A percentile compares a stretch with the other conserved stretches of the same genome.
Evolutionary conservation across 352 stramenopile genomes (phyloP).

Genomic region (Pythium grandisporangium): DNA sequence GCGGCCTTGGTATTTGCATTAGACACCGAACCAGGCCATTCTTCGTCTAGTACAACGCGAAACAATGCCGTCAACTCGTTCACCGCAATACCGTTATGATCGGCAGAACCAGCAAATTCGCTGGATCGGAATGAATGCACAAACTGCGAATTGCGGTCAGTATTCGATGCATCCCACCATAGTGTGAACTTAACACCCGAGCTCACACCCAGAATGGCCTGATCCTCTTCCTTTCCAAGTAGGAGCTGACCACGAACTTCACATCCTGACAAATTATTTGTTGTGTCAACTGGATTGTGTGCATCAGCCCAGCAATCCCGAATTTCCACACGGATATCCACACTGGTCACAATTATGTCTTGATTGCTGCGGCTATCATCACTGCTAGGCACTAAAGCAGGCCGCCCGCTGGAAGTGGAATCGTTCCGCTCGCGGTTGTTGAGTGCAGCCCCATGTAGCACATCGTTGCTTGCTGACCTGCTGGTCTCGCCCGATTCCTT

Average conservation of each 20-base stretch:
- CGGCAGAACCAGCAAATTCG: not conserved
- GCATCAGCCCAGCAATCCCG: not conserved
- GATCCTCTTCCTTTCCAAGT: not conserved
- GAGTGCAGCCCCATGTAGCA: no score
- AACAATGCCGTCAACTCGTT: not conserved
- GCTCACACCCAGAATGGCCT: not conserved
- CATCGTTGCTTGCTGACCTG: no score
- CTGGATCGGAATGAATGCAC: slow-evolving; percentile 17
- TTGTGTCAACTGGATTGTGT: no score
- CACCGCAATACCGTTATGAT: slow-evolving; percentile 6
- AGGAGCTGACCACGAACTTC: slow-evolving; percentile 29
- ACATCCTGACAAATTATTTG: no score
- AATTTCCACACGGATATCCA: slow-evolving; percentile 11
- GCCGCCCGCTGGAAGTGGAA: no score
- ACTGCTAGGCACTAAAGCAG: no score
- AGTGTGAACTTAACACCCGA: slow-evolving; percentile 23
- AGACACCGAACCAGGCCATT: no score
- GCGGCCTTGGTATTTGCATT: no score
- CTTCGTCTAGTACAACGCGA: slow-evolving; percentile 8
- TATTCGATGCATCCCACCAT: slow-evolving; percentile 41
- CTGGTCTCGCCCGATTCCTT: no score
- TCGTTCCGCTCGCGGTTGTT: no score
- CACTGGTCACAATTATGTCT: no score
- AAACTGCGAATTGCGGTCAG: slow-evolving; percentile 34
- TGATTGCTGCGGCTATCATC: no score